Conservation (phyloP, 2,329 filamentous ascomycete genomes). For the Neopestalotiopsis sp. region DNA sequence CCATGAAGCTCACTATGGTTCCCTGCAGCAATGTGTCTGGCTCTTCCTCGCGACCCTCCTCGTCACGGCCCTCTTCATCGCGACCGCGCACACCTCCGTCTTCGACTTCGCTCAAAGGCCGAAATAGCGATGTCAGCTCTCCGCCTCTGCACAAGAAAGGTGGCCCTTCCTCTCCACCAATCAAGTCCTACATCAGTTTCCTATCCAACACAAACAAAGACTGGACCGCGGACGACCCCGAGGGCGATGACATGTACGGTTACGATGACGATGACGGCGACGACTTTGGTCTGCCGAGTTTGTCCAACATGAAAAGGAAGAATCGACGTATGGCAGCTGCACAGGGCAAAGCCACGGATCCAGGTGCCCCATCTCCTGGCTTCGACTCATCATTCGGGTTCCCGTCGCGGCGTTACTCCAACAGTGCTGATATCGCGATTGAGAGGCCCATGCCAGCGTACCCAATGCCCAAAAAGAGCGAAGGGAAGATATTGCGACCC, state of each 20-base stretch:
- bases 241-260: conserved; percentile 75
- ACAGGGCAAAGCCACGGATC: conserved; percentile 40
- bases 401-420: conserved; percentile 67
- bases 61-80: conserved; percentile 69
- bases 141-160: conserved; percentile 45
- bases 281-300: conserved; percentile 91
- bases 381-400: conserved; percentile 44
- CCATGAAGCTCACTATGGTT: not conserved
- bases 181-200: conserved; percentile 80
- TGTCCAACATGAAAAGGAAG: conserved; percentile 88
- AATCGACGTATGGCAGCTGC: conserved; percentile 57
- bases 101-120: conserved; percentile 57
- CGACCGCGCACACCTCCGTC: conserved; percentile 78
- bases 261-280: conserved; percentile 91
- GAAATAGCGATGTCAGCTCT: conserved; percentile 61
- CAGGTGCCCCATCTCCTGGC: conserved; percentile 40
- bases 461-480: conserved; percentile 84
- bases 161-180: conserved; percentile 65
- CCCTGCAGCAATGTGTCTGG: conserved; percentile 61
- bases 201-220: conserved; percentile 82
- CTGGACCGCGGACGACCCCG: conserved; percentile 71
- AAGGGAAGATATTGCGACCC: conserved; percentile 93
- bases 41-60: conserved; percentile 71
- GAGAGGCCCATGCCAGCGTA: conserved; percentile 85
- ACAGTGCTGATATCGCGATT: conserved; percentile 93